A percentile compares a stretch with the other conserved stretches of the same genome.
phyloP scores from a whole-genome alignment of 1,139 yeast genomes.

The Debaryomyces singareniensis region DNA sequence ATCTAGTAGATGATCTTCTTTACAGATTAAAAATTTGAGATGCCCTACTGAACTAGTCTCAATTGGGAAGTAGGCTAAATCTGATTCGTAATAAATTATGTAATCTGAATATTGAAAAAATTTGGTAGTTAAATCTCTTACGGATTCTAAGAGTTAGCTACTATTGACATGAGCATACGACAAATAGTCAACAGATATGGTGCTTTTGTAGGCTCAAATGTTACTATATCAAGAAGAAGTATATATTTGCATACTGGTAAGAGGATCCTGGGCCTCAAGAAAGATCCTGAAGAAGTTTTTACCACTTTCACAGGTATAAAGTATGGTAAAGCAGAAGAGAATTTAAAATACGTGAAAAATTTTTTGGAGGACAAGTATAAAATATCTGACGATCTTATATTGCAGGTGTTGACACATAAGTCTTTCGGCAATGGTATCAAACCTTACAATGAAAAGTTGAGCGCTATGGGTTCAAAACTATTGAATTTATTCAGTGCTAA shows the following conservation, averaged over 20 bases:
- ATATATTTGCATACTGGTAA: constrained; percentile 48
- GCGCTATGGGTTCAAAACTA: constrained; percentile 72
- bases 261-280: constrained; percentile 67
- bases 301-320: constrained; percentile 52
- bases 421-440: constrained; percentile 87
- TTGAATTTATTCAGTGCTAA: constrained; percentile 56
- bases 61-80: too few species aligned
- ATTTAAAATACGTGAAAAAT: constrained; percentile 40
- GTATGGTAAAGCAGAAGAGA: constrained; percentile 50
- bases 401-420: constrained; percentile 86
- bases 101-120: too few species aligned
- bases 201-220: background rate
- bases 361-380: constrained; percentile 39
- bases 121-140: too few species aligned
- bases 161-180: constrained; percentile 1
- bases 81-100: too few species aligned
- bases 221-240: constrained; percentile 9
- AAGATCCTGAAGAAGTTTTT: constrained; percentile 63
- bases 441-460: constrained; percentile 82
- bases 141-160: too few species aligned
- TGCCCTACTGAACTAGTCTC: too few species aligned
- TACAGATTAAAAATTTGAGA: too few species aligned
- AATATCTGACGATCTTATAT: constrained; percentile 48
- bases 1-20: too few species aligned
- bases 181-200: background rate